phyloP scores from a whole-genome alignment of 306 rosid genomes.

The Clitoria ternatea region DNA sequence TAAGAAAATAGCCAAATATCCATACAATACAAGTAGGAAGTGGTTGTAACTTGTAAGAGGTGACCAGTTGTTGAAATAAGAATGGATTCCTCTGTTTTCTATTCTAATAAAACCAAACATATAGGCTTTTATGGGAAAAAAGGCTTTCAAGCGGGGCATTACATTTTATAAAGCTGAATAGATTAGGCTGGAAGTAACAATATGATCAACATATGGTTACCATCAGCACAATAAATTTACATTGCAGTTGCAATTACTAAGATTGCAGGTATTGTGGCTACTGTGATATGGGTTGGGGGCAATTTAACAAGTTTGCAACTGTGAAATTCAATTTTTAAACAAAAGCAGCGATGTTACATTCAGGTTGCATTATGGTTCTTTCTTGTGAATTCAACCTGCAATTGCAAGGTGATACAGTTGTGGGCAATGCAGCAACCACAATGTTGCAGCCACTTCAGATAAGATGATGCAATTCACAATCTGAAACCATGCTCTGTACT shows the following conservation, averaged over 20 bases:
- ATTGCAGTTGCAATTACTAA: neutral
- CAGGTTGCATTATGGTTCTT: neutral
- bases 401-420: neutral
- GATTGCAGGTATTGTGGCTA: too few species aligned
- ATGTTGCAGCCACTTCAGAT: neutral
- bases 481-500: neutral
- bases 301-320: neutral
- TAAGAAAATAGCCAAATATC: too few species aligned
- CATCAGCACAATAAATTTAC: neutral
- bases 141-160: neutral
- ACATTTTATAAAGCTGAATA: neutral
- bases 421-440: neutral
- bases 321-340: neutral
- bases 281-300: neutral
- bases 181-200: neutral
- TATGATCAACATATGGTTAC: neutral
- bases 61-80: neutral
- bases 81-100: neutral
- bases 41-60: neutral
- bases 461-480: neutral
- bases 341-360: neutral
- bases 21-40: neutral
- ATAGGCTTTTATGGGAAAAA: neutral
- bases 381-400: neutral
- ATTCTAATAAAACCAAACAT: neutral